Conservation (phyloP, 345 rosid genomes). For the Turritis glabra region DNA sequence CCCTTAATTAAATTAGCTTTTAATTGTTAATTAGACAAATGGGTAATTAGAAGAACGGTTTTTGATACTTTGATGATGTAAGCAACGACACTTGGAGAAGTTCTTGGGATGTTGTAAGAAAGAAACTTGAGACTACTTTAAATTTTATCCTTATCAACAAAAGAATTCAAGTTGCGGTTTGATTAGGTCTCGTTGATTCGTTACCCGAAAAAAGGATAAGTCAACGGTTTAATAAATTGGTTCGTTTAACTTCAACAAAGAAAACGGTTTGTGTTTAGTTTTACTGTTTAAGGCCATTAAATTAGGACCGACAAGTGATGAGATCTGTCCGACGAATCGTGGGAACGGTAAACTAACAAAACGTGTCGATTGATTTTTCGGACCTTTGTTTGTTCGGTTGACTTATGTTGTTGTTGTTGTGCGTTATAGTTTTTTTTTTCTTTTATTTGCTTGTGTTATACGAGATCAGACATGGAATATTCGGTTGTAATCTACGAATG, state of each 20-base stretch:
- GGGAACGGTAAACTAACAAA: conserved; percentile 31
- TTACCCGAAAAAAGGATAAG: conserved; percentile 16
- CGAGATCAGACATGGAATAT: conserved; percentile 30
- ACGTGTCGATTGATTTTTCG: conserved; percentile 35
- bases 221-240: conserved; percentile 31
- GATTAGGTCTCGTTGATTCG: conserved; percentile 32
- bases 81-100: conserved; percentile 40
- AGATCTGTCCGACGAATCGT: conserved; percentile 22
- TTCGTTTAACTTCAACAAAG: conserved; percentile 24
- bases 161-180: conserved; percentile 22
- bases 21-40: conserved; percentile 5
- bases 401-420: conserved; percentile 17
- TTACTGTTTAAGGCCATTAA: not conserved
- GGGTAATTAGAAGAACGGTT: conserved; percentile 23
- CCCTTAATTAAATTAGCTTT: not conserved
- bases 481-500: conserved; percentile 15
- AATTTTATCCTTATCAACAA: conserved; percentile 30
- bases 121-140: conserved; percentile 9
- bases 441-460: conserved; percentile 10
- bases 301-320: conserved; percentile 28
- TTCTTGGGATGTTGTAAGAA: conserved; percentile 24
- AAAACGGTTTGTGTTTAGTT: conserved; percentile 22
- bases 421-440: not conserved
- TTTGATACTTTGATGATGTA: conserved; percentile 30
- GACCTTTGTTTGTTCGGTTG: conserved; percentile 28